A percentile compares a stretch with the other conserved stretches of the same genome.
Conservation (phyloP, 2,329 filamentous ascomycete species). For the Hymenoscyphus albidus region DNA sequence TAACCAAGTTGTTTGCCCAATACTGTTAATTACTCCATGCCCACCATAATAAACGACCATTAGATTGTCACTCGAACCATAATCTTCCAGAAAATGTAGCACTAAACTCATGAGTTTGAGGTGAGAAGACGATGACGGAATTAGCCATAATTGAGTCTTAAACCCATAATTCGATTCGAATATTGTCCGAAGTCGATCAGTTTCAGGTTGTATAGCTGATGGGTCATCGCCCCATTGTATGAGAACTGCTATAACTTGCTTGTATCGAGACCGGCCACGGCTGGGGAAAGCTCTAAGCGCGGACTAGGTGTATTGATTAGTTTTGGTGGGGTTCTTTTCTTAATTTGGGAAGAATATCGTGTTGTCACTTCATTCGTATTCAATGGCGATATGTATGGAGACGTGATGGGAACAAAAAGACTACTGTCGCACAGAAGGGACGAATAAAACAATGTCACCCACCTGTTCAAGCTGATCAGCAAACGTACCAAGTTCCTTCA, state of each 20-base stretch:
- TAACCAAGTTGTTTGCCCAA: constrained; percentile 24
- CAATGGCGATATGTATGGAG: background rate
- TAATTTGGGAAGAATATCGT: background rate
- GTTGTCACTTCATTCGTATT: background rate
- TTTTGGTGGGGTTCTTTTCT: background rate
- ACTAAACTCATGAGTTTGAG: constrained; percentile 25
- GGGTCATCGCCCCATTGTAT: constrained; percentile 28
- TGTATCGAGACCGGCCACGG: constrained; percentile 24
- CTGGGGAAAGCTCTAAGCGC: constrained; percentile 26
- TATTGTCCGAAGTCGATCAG: constrained; percentile 21
- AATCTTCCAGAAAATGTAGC: constrained; percentile 22
- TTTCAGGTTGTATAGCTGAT: constrained; percentile 20
- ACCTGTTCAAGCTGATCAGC: constrained; percentile 14
- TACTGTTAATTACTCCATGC: constrained; percentile 23
- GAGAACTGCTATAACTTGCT: constrained; percentile 23
- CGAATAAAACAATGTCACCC: background rate
- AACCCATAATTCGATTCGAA: constrained; percentile 25
- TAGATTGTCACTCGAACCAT: constrained; percentile 19
- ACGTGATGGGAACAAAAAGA: background rate
- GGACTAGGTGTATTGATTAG: constrained; percentile 15
- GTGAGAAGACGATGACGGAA: constrained; percentile 24
- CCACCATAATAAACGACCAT: constrained; percentile 28
- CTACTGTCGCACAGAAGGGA: background rate
- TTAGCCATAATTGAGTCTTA: constrained; percentile 25
- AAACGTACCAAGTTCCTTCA: constrained; percentile 14